These are phyloP conservation scores for Trichoderma semiorbis DNA, from an alignment of 2,329 filamentous ascomycete species.

Conservation along the genomic window DNA sequence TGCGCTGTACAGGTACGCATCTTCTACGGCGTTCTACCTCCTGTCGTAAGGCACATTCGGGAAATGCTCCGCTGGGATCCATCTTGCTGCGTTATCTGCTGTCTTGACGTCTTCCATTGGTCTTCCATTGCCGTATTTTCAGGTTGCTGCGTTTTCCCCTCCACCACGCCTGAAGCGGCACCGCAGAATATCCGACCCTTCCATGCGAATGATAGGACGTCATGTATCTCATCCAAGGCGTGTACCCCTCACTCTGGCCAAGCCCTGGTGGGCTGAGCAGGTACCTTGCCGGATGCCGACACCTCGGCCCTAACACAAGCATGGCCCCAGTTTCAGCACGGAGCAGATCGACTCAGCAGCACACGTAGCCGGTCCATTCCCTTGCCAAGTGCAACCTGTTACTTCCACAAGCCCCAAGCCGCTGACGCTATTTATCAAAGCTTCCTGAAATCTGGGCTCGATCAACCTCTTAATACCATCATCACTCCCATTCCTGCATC, in stretches of 20 bases:
- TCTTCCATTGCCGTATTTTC: constrained; percentile 4
- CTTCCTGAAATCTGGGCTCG: constrained; percentile 22
- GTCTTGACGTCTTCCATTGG: background rate
- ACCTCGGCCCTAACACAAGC: constrained; percentile 16
- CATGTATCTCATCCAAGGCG: background rate
- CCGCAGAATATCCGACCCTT: constrained; percentile 15
- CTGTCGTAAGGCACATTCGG: background rate
- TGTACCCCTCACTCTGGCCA: background rate
- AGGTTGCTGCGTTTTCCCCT: background rate
- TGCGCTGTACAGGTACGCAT: background rate
- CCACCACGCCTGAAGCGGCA: background rate
- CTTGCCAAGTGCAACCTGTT: constrained; percentile 20
- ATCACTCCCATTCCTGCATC: constrained; percentile 22
- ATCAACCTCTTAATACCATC: constrained; percentile 7
- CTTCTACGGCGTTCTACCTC: background rate
- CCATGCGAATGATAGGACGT: background rate
- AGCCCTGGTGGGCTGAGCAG: background rate
- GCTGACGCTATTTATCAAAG: constrained; percentile 29
- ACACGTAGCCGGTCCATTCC: constrained; percentile 22
- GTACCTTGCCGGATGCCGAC: constrained; percentile 3
- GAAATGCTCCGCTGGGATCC: constrained; percentile 6
- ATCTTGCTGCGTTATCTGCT: constrained; percentile 13
- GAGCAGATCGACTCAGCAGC: constrained; percentile 17
- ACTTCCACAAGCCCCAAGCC: constrained; percentile 30
- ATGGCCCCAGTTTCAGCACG: constrained; percentile 10